A percentile compares a stretch with the other conserved stretches of the same genome.
phyloP scores from a whole-genome alignment of 129 eudicot species.

The Oenanthe sinensis region DNA sequence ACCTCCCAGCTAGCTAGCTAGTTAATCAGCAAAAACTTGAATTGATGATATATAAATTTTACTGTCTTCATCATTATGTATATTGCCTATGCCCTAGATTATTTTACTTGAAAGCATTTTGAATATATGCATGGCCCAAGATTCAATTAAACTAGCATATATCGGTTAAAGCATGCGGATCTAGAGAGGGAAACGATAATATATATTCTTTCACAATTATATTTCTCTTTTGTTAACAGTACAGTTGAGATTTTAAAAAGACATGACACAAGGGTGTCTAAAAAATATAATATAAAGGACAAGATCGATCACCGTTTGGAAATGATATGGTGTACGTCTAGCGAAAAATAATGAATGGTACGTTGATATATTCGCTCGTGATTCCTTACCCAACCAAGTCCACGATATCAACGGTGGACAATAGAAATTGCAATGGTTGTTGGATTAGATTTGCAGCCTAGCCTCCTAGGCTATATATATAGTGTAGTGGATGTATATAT shows the following conservation, averaged over 20 bases:
- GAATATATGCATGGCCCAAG: too few species aligned
- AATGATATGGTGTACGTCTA: not conserved
- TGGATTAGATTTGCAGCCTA: not conserved
- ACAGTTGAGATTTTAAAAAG: too few species aligned
- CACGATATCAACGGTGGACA: not conserved
- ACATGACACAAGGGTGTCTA: too few species aligned
- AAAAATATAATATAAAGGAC: too few species aligned
- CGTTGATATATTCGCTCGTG: not conserved
- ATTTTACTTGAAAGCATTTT: not conserved
- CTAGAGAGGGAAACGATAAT: not conserved
- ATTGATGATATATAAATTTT: not conserved
- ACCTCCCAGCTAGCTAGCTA: not conserved
- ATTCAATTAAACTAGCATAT: too few species aligned
- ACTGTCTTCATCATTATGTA: not conserved
- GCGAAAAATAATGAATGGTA: not conserved
- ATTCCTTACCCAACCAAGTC: not conserved
- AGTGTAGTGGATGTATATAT: too few species aligned
- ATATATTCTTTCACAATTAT: not conserved
- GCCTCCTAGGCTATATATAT: not conserved
- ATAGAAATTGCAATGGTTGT: not conserved
- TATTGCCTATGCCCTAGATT: not conserved
- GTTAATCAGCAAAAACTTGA: not conserved
- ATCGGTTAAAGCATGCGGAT: not conserved
- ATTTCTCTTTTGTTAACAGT: too few species aligned
- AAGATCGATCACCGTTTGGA: not conserved